Percentiles rank a stretch among this genome's conserved stretches.
phyloP scores from a whole-genome alignment of 2,329 filamentous ascomycete species.

The Cladosporium sp. region DNA sequence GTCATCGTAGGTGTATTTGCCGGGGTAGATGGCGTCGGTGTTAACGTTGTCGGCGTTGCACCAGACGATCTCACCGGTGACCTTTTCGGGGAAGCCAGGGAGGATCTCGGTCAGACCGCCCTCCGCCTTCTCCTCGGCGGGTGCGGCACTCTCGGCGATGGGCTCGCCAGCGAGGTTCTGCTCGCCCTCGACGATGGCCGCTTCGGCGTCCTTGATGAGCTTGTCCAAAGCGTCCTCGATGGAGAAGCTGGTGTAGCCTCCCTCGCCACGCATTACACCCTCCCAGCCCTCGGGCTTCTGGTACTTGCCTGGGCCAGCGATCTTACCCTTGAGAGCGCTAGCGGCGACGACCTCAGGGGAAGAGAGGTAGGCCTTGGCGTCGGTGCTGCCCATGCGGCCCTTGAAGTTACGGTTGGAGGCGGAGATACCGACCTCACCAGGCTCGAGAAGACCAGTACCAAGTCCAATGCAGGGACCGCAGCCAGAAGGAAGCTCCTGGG shows the following conservation, averaged over 20 bases:
- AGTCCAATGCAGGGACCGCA: conserved; percentile 88
- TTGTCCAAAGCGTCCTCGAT: conserved; percentile 69
- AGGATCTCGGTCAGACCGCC: conserved; percentile 62
- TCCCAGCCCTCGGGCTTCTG: conserved; percentile 63
- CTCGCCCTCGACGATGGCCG: conserved; percentile 54
- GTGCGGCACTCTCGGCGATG: conserved; percentile 24
- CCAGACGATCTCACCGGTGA: conserved; percentile 84
- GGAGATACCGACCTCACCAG: conserved; percentile 80
- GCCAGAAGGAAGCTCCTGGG: conserved; percentile 63
- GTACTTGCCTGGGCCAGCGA: conserved; percentile 75
- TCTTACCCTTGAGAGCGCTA: conserved; percentile 70
- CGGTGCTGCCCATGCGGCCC: conserved; percentile 78
- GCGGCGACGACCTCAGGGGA: conserved; percentile 91
- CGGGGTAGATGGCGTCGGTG: conserved; percentile 90
- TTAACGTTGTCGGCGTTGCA: conserved; percentile 83
- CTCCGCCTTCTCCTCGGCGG: conserved; percentile 30
- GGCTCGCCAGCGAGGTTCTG: conserved; percentile 34
- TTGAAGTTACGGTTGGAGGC: conserved; percentile 89
- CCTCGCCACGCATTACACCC: conserved; percentile 67
- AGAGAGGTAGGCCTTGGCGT: conserved; percentile 79
- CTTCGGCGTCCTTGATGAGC: conserved; percentile 65
- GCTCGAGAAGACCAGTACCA: conserved; percentile 72
- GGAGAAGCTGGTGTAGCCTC: conserved; percentile 59
- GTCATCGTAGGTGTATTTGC: conserved; percentile 91
- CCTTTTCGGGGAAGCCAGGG: conserved; percentile 79